phyloP scores from a whole-genome alignment of 106 monocot species.

The Platanthera guangdongensis region DNA sequence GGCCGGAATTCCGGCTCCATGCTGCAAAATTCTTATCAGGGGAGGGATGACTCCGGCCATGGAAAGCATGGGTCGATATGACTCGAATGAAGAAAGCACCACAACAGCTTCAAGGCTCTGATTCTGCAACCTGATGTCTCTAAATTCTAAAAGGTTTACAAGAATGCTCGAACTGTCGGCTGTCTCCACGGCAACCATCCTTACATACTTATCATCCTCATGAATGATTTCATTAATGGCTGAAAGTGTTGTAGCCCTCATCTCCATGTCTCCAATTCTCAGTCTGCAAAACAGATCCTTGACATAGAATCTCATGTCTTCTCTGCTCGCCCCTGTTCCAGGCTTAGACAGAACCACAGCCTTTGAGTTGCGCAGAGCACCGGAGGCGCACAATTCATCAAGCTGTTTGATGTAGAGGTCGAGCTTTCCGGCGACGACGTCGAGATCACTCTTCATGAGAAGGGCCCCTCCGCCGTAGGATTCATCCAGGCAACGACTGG shows the following conservation, averaged over 20 bases:
- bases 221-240: conserved; percentile 23
- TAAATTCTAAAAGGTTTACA: conserved; percentile 21
- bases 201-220: conserved; percentile 43
- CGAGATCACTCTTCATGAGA: conserved; percentile 44
- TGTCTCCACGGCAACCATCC: conserved; percentile 22
- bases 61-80: conserved; percentile 20
- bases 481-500: conserved; percentile 26
- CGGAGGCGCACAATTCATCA: conserved; percentile 25
- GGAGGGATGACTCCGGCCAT: conserved; percentile 24
- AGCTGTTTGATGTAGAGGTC: conserved; percentile 30
- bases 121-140: conserved; percentile 22
- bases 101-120: conserved; percentile 20
- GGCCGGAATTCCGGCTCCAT: conserved; percentile 18
- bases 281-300: conserved; percentile 34
- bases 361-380: conserved; percentile 12
- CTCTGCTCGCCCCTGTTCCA: conserved; percentile 14
- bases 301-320: conserved; percentile 44
- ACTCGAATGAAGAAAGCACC: conserved; percentile 16
- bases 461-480: conserved; percentile 47
- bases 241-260: conserved; percentile 26
- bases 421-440: conserved; percentile 30
- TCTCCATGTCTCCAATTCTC: conserved; percentile 28
- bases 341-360: conserved; percentile 42
- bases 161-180: conserved; percentile 18
- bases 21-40: conserved; percentile 27